A percentile compares a stretch with the other conserved stretches of the same genome.
Evolutionary conservation across 257 asterid genomes (phyloP).

Genomic region (Vinca minor): DNA sequence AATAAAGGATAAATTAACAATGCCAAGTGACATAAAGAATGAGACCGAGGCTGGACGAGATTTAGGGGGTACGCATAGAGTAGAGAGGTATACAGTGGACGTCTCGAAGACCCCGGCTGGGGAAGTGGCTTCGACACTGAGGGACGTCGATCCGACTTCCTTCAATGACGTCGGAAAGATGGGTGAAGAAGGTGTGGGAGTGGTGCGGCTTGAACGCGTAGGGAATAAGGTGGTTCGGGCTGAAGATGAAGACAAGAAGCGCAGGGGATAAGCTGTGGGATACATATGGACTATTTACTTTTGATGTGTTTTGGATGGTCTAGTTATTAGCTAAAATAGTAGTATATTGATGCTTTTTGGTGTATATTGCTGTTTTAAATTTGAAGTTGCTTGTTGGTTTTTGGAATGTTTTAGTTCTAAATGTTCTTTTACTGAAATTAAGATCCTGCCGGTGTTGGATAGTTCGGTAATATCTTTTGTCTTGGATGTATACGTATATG

Average conservation of each 20-base stretch:
- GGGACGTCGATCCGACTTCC: constrained; percentile 22
- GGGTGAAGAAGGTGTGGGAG: constrained; percentile 21
- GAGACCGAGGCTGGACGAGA: constrained; percentile 5
- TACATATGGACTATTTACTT: too few relatives aligned
- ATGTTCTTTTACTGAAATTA: too few relatives aligned
- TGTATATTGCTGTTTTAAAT: too few relatives aligned
- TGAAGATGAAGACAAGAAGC: neutral
- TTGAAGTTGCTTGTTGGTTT: too few relatives aligned
- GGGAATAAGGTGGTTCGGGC: neutral
- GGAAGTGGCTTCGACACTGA: neutral
- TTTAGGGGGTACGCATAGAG: constrained; percentile 19
- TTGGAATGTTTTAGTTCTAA: too few relatives aligned
- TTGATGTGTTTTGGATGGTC: too few relatives aligned
- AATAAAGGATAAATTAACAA: constrained; percentile 40
- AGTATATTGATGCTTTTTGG: too few relatives aligned
- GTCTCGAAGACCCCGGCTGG: constrained; percentile 2
- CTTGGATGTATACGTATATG: too few relatives aligned
- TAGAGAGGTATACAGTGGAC: neutral
- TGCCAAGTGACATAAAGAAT: constrained; percentile 18
- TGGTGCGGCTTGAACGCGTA: constrained; percentile 20
- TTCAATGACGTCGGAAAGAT: constrained; percentile 49
- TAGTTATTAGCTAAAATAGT: too few relatives aligned
- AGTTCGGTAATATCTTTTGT: too few relatives aligned
- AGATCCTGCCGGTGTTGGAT: too few relatives aligned
- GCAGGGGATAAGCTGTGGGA: neutral